Evolutionary conservation across 2,329 filamentous ascomycete genomes (phyloP).

Genomic region (Cryphonectria naterciae): DNA sequence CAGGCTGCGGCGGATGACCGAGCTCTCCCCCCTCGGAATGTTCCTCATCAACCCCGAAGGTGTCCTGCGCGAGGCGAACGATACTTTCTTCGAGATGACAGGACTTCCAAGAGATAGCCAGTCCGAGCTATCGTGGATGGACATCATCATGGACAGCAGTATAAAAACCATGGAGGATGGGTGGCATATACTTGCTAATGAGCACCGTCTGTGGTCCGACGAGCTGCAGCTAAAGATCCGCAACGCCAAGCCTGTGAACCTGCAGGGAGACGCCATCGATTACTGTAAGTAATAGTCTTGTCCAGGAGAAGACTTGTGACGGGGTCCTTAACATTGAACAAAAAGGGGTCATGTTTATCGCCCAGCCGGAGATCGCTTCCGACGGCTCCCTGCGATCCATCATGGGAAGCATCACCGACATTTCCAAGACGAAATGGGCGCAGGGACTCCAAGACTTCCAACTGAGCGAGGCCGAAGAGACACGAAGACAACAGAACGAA

Average conservation of each 20-base stretch:
- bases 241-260: slow-evolving; percentile 36
- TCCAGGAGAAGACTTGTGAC: not conserved
- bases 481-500: slow-evolving; percentile 56
- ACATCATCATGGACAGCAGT: slow-evolving; percentile 44
- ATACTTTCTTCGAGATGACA: slow-evolving; percentile 53
- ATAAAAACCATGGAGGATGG: slow-evolving; percentile 38
- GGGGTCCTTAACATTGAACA: not conserved
- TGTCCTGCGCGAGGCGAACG: slow-evolving; percentile 48
- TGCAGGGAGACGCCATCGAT: slow-evolving; percentile 45
- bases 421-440: slow-evolving; percentile 49
- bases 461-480: slow-evolving; percentile 43
- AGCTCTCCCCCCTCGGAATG: slow-evolving; percentile 43
- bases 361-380: slow-evolving; percentile 39
- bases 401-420: slow-evolving; percentile 48
- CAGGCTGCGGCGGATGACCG: slow-evolving; percentile 43
- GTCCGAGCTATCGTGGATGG: slow-evolving; percentile 47
- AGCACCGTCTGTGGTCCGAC: slow-evolving; percentile 42
- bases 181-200: slow-evolving; percentile 43
- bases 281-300: slow-evolving; percentile 37
- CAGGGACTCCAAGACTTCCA: slow-evolving; percentile 44
- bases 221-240: slow-evolving; percentile 48
- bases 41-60: slow-evolving; percentile 46
- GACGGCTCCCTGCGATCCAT: slow-evolving; percentile 42
- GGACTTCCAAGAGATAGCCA: slow-evolving; percentile 44
- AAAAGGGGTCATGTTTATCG: slow-evolving; percentile 43